A percentile compares a stretch with the other conserved stretches of the same genome.
These are phyloP conservation scores for Rhinocladiella similis DNA, from an alignment of 2,329 filamentous ascomycete species.

Conservation along the genomic window DNA sequence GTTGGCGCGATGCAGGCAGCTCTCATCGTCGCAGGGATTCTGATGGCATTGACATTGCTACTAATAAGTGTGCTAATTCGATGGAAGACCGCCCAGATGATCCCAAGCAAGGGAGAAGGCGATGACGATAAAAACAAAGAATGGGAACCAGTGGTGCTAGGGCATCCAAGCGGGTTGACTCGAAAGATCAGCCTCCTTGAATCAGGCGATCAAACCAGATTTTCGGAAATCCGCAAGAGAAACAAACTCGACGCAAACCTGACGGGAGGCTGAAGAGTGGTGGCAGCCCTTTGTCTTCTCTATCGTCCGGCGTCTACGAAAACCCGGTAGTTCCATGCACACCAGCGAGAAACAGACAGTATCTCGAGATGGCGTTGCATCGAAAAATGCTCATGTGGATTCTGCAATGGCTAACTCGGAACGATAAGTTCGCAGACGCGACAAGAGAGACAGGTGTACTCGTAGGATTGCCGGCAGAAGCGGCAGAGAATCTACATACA, in stretches of 20 bases:
- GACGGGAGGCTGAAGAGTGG: constrained; percentile 7
- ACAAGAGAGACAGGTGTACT: too few species aligned
- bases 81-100: constrained; percentile 67
- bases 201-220: constrained; percentile 66
- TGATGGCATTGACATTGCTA: constrained; percentile 64
- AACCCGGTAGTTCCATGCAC: neutral
- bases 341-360: too few species aligned
- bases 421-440: too few species aligned
- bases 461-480: too few species aligned
- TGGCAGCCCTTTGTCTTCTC: neutral
- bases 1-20: constrained; percentile 69
- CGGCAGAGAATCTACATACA: too few species aligned
- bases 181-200: constrained; percentile 72
- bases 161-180: constrained; percentile 68
- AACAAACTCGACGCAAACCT: constrained; percentile 47
- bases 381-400: too few species aligned
- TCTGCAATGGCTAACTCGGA: too few species aligned
- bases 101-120: constrained; percentile 48
- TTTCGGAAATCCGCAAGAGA: constrained; percentile 68
- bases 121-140: constrained; percentile 2
- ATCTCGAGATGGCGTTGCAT: too few species aligned
- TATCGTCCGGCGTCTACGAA: neutral
- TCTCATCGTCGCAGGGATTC: constrained; percentile 66
- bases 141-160: constrained; percentile 70
- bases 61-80: constrained; percentile 64